A percentile compares a stretch with the other conserved stretches of the same genome.
phyloP scores from a whole-genome alignment of 2,329 filamentous ascomycete genomes.

The Penicillium italicum region DNA sequence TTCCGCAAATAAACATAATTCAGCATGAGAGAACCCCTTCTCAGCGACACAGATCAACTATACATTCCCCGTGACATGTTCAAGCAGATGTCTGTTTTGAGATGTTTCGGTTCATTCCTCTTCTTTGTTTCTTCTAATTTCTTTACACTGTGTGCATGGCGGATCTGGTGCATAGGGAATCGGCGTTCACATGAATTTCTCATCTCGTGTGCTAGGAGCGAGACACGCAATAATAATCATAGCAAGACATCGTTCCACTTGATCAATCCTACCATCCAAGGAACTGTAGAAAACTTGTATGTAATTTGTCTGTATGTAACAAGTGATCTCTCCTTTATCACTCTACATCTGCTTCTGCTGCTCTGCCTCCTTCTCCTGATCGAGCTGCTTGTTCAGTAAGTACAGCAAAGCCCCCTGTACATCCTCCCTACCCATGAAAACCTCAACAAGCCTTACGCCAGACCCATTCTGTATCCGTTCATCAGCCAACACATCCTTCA shows the following conservation, averaged over 20 bases:
- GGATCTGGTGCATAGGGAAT: constrained; percentile 24
- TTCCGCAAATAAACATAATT: constrained; percentile 47
- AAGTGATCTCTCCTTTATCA: not conserved
- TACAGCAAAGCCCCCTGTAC: constrained; percentile 32
- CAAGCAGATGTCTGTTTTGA: constrained; percentile 12
- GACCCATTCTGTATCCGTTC: constrained; percentile 37
- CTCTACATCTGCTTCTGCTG: not conserved
- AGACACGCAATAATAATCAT: constrained; percentile 21
- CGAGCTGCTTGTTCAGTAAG: constrained; percentile 32
- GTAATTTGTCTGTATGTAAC: not conserved
- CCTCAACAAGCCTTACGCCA: constrained; percentile 43
- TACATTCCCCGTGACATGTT: constrained; percentile 13
- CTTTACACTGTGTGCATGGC: constrained; percentile 20
- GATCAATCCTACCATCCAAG: not conserved
- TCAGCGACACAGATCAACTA: constrained; percentile 6
- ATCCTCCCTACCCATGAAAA: constrained; percentile 41
- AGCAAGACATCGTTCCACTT: constrained; percentile 10
- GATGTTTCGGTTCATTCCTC: constrained; percentile 6
- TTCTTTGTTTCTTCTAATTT: constrained; percentile 12
- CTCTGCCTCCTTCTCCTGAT: constrained; percentile 20
- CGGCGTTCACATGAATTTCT: constrained; percentile 17
- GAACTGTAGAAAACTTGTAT: not conserved
- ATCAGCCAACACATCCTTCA: constrained; percentile 40
- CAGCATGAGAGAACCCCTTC: not conserved
- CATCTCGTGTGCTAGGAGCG: constrained; percentile 11